Conservation (phyloP, 345 rosid genomes). For the Salix arbutifolia region DNA sequence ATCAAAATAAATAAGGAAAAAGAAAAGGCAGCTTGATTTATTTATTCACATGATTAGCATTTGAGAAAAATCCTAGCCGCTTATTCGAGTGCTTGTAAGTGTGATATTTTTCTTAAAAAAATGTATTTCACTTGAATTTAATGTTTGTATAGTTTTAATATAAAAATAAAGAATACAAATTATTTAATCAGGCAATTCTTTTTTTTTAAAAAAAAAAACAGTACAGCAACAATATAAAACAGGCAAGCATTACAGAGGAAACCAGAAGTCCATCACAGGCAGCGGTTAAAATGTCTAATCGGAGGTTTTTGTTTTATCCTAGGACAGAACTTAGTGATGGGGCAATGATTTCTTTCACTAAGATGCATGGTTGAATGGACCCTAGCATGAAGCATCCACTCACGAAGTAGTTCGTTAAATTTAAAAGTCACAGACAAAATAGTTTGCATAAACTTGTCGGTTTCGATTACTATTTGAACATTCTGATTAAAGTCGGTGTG, state of each 20-base stretch:
- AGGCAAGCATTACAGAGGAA: background rate
- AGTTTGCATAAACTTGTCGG: background rate
- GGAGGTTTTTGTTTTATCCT: background rate
- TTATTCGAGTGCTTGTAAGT: too few species aligned
- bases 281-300: background rate
- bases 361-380: background rate
- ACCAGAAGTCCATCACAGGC: background rate
- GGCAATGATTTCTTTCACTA: background rate
- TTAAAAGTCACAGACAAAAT: background rate
- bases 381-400: background rate
- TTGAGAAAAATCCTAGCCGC: background rate
- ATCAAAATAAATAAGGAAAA: background rate
- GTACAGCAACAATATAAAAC: too few species aligned
- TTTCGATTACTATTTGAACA: too few species aligned
- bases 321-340: background rate
- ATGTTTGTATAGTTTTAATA: too few species aligned
- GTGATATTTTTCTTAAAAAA: too few species aligned
- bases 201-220: too few species aligned
- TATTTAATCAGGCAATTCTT: too few species aligned
- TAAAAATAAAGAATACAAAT: too few species aligned
- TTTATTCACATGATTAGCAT: background rate
- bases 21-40: background rate
- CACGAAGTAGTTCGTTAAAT: background rate
- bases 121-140: too few species aligned
- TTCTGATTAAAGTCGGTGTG: background rate